These are phyloP conservation scores for Brassica cretica DNA, from an alignment of 345 rosid species.

Conservation along the genomic window DNA sequence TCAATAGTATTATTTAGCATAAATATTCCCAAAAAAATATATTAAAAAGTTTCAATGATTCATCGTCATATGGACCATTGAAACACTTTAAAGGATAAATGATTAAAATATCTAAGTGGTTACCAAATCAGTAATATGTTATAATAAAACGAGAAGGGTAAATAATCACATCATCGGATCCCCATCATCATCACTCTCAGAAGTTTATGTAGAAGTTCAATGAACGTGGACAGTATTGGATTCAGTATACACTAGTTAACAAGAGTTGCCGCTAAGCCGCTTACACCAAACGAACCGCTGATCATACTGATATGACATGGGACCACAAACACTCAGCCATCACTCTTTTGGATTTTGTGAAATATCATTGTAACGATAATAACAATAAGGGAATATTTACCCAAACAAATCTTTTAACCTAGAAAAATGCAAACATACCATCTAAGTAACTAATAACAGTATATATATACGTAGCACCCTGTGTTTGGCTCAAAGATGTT, in stretches of 20 bases:
- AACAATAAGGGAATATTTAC: background rate
- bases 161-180: background rate
- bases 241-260: conserved; percentile 6
- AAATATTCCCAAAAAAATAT: background rate
- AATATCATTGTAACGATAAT: background rate
- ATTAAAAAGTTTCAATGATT: background rate
- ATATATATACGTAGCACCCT: background rate
- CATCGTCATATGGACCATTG: background rate
- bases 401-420: background rate
- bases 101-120: conserved; percentile 6
- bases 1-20: background rate
- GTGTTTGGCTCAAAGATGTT: background rate
- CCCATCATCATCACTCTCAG: conserved; percentile 13
- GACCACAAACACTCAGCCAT: background rate
- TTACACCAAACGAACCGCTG: background rate
- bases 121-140: conserved; percentile 4
- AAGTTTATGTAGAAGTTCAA: background rate
- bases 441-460: background rate
- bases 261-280: conserved; percentile 37
- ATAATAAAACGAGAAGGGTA: background rate
- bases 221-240: background rate
- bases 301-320: background rate
- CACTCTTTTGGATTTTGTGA: background rate
- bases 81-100: background rate
- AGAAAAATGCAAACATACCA: background rate